Conservation (phyloP, 1,139 yeast species). For the Yamadazyma trypodendri region DNA sequence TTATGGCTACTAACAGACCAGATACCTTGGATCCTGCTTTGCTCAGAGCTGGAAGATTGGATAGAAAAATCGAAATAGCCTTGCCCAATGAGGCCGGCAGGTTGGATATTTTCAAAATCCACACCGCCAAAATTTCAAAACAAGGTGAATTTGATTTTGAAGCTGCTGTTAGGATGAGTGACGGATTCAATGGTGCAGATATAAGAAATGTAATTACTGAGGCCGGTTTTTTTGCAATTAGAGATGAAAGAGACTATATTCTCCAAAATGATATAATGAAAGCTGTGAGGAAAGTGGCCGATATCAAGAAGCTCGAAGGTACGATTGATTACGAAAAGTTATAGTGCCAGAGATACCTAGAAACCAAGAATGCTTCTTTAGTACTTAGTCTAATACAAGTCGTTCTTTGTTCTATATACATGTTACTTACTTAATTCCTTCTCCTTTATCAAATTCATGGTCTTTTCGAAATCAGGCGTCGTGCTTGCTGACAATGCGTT, state of each 20-base stretch:
- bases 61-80: conserved; percentile 94
- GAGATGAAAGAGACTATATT: conserved; percentile 96
- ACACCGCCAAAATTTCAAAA: conserved; percentile 80
- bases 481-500: conserved; percentile 34
- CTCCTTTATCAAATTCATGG: conserved; percentile 14
- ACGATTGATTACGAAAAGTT: conserved; percentile 90
- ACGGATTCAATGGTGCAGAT: conserved; percentile 99
- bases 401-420: conserved; percentile 9
- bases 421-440: conserved; percentile 15
- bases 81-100: conserved; percentile 97
- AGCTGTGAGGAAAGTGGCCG: conserved; percentile 97
- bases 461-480: conserved; percentile 33
- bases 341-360: conserved; percentile 29
- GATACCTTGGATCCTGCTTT: conserved; percentile 99
- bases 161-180: conserved; percentile 96
- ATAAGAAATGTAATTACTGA: conserved; percentile 97
- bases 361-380: too few relatives aligned
- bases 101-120: conserved; percentile 91
- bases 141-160: conserved; percentile 97
- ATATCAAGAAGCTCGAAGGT: conserved; percentile 96
- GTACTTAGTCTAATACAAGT: too few relatives aligned
- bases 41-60: conserved; percentile 96
- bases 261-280: conserved; percentile 93
- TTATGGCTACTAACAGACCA: conserved; percentile 99
- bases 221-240: conserved; percentile 97